Evolutionary conservation across 2,329 filamentous ascomycete species (phyloP).

Genomic region (Paraphaeosphaeria minitans): DNA sequence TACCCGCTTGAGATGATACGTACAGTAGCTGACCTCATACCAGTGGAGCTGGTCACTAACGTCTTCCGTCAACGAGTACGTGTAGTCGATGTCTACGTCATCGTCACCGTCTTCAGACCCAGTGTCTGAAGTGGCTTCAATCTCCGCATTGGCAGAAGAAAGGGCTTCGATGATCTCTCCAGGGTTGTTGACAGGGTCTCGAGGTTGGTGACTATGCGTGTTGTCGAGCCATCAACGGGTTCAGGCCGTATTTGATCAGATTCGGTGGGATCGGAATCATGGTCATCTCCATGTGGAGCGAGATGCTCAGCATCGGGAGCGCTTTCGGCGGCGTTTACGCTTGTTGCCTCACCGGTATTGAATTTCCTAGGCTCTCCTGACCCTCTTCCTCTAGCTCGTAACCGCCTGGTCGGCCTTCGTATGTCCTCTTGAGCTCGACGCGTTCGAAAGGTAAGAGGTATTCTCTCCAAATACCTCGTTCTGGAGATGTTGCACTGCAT

Average conservation of each 20-base stretch:
- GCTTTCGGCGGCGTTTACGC: neutral
- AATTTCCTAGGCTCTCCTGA: neutral
- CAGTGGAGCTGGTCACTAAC: neutral
- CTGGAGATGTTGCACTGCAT: neutral
- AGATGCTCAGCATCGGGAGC: neutral
- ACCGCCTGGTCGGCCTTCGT: neutral
- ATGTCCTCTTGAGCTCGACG: neutral
- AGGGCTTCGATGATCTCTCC: neutral
- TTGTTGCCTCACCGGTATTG: too few species aligned
- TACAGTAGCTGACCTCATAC: neutral
- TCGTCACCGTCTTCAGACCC: constrained; percentile 3
- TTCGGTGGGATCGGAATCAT: neutral
- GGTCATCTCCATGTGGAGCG: neutral
- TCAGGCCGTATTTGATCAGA: neutral
- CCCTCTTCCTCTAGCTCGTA: neutral
- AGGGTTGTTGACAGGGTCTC: neutral
- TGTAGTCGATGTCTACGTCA: neutral
- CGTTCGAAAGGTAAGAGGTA: neutral
- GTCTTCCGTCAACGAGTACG: neutral
- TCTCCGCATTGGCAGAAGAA: neutral
- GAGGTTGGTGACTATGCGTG: neutral
- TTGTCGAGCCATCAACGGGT: neutral
- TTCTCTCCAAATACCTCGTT: neutral
- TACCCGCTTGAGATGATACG: neutral
- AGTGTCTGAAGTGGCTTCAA: neutral